These are phyloP conservation scores for Coniochaeta hoffmannii DNA, from an alignment of 2,329 filamentous ascomycete species.

Conservation along the genomic window DNA sequence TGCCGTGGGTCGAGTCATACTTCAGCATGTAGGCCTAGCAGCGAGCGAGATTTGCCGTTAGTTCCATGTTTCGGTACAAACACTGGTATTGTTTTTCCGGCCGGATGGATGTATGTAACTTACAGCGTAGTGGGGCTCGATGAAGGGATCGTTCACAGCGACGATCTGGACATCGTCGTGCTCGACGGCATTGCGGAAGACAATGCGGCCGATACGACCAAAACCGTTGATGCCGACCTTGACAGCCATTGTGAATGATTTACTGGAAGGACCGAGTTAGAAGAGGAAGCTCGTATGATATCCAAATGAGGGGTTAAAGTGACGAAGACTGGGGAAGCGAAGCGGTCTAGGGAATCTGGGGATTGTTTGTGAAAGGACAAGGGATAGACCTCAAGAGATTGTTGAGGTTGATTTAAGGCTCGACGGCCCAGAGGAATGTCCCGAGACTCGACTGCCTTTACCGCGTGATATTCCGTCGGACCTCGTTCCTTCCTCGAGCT, in stretches of 20 bases:
- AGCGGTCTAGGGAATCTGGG: background rate
- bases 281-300: background rate
- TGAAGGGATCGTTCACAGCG: slow-evolving; percentile 99
- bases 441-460: background rate
- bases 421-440: background rate
- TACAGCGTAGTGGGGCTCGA: slow-evolving; percentile 95
- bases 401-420: background rate
- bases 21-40: slow-evolving; percentile 95
- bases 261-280: background rate
- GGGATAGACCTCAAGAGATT: too few species aligned
- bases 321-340: background rate
- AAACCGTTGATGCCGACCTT: slow-evolving; percentile 99
- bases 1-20: slow-evolving; percentile 95
- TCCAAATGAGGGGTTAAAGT: background rate
- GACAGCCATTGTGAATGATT: slow-evolving; percentile 40
- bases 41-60: background rate
- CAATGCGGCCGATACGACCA: slow-evolving; percentile 97
- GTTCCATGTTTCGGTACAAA: background rate
- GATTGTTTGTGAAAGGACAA: background rate
- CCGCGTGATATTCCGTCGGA: background rate
- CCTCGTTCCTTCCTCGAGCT: background rate
- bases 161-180: slow-evolving; percentile 85
- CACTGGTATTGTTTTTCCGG: background rate
- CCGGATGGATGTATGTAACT: slow-evolving; percentile 34
- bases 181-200: slow-evolving; percentile 97